Evolutionary conservation across 257 asterid species (phyloP), one percentile per base, ranked within the genome.

Genomic region (Hygrophila difformis): DNA sequence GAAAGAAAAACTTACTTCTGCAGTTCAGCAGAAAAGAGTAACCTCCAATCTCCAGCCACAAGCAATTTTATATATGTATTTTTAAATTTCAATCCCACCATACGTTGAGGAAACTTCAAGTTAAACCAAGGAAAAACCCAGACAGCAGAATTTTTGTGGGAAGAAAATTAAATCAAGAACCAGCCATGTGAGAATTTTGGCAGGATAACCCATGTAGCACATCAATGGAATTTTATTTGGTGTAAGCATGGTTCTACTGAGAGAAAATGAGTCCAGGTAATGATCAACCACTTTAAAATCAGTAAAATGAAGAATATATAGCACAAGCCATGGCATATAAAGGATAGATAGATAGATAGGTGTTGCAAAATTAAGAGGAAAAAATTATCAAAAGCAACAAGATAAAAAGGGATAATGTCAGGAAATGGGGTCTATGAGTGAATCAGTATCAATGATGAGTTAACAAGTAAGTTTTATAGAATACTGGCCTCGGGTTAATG

Each of bases 401-500:
- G 29, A 24, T 24, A 24, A 24, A 33, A 23, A 31, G 36, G 39
- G 26, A 14, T 12, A 11, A 7, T 15, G 29, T 40, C 37, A n/a
- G n/a, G n/a, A n/a, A n/a, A n/a, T n/a, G n/a, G n/a, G n/a, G n/a
- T n/a, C n/a, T n/a, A n/a, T n/a, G n/a, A n/a, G 61, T 47, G 47
- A 33, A 34, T 24, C 71, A 65, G 67, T 45, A 16, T 67, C 71
- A 59, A 62, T 34, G 65, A 31, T 57, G 62, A 39, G 46, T 58
- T 56, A 31, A 18, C 21, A 18, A n/a, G n/a, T n/a, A 17, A 12
- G 11, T n/a, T 54, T 47, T 64, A 61, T 18, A 51, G 49, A 15
- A 50, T 47, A 60, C 10, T 61, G 66, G 62, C 73, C 72, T 59
- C 47, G 59, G 44, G 55, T 55, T 62, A 44, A 35, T 44, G 61